These are phyloP conservation scores for Acer campestre DNA, from an alignment of 345 rosid genomes.

Conservation along the genomic window DNA sequence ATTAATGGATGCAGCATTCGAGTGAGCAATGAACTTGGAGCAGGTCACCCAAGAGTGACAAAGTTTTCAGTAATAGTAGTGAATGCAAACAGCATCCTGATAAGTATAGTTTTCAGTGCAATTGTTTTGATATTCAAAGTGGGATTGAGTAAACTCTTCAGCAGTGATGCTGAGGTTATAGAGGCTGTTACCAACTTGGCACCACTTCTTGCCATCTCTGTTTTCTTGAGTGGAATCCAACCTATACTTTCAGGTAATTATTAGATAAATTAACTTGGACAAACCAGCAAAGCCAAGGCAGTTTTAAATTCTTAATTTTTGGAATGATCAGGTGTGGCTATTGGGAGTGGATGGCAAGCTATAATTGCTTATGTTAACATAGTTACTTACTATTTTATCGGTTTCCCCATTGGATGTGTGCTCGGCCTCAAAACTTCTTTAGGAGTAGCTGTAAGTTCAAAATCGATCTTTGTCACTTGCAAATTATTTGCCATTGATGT, in stretches of 20 bases:
- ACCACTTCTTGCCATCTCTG: constrained; percentile 78
- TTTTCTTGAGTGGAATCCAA: constrained; percentile 82
- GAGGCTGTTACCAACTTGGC: constrained; percentile 58
- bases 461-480: background rate
- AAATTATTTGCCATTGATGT: background rate
- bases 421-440: constrained; percentile 83
- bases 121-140: constrained; percentile 51
- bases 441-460: constrained; percentile 67
- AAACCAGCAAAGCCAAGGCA: background rate
- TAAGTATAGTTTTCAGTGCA: constrained; percentile 57
- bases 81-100: constrained; percentile 52
- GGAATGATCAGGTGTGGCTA: constrained; percentile 68
- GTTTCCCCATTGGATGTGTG: constrained; percentile 85
- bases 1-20: constrained; percentile 50
- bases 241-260: constrained; percentile 82
- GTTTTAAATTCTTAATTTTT: too few relatives aligned
- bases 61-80: constrained; percentile 74
- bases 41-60: constrained; percentile 69
- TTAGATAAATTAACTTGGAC: too few relatives aligned
- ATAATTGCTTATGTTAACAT: constrained; percentile 85
- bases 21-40: constrained; percentile 90
- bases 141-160: constrained; percentile 72
- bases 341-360: constrained; percentile 97
- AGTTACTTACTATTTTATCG: constrained; percentile 68
- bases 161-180: constrained; percentile 55